Percentiles rank a stretch among this genome's conserved stretches.
These are phyloP conservation scores for Pseudozyma sp. DNA, from an alignment of 1,284 basidiomycete genomes.

Conservation along the genomic window DNA sequence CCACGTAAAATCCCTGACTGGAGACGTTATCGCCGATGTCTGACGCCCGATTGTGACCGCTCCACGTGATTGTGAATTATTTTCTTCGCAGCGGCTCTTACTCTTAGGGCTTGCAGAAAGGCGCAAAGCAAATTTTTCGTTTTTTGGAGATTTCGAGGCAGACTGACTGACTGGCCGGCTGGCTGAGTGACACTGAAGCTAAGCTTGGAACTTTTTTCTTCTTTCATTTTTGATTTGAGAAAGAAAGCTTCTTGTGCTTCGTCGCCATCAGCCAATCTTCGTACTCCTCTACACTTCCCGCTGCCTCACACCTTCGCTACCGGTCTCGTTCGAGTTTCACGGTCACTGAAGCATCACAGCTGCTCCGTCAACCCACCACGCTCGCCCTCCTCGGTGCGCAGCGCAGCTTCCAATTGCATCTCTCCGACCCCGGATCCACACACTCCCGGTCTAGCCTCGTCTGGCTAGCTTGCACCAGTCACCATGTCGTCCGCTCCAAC, in stretches of 20 bases:
- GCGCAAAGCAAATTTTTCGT: slow-evolving; percentile 25
- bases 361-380: no score
- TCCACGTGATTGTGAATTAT: slow-evolving; percentile 22
- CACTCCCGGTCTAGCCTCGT: background rate
- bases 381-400: slow-evolving; percentile 8
- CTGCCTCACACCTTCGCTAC: no score
- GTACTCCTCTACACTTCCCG: no score
- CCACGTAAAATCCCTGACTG: background rate
- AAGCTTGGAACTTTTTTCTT: background rate
- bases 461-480: slow-evolving; percentile 5
- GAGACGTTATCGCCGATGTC: slow-evolving; percentile 12
- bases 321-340: no score
- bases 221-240: no score
- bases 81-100: background rate
- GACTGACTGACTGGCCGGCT: no score
- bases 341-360: no score
- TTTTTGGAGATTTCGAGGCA: slow-evolving; percentile 1
- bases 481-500: slow-evolving; percentile 67
- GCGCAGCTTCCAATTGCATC: background rate
- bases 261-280: slow-evolving; percentile 8
- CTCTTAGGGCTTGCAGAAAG: background rate
- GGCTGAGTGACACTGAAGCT: background rate
- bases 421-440: background rate
- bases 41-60: background rate
- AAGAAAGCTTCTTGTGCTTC: slow-evolving; percentile 4